These are phyloP conservation scores for Vitis rupestris DNA, from an alignment of 164 flowering plant genomes.

Conservation along the genomic window DNA sequence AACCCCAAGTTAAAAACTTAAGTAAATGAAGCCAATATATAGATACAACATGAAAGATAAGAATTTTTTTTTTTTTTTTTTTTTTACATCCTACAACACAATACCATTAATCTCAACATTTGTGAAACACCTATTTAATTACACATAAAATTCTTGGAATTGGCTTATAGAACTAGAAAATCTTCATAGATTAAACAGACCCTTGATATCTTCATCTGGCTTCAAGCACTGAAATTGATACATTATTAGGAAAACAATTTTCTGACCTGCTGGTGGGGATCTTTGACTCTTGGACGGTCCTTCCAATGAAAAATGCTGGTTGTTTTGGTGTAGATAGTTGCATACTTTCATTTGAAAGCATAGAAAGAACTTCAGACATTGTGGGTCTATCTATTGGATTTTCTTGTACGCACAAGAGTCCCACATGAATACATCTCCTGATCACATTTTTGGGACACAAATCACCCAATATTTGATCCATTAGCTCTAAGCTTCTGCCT, in stretches of 20 bases:
- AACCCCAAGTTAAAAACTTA: no score
- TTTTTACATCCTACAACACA: no score
- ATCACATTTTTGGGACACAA: neutral
- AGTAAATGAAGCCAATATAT: no score
- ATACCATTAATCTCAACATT: no score
- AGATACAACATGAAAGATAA: no score
- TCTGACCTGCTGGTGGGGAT: neutral
- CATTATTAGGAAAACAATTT: slow-evolving; percentile 5
- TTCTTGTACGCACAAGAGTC: slow-evolving; percentile 32
- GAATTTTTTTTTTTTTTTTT: no score
- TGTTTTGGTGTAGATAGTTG: slow-evolving; percentile 16
- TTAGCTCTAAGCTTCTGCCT: no score
- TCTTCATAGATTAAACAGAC: no score
- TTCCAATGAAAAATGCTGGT: slow-evolving; percentile 20
- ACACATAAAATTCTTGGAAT: no score
- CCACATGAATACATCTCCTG: slow-evolving; percentile 18
- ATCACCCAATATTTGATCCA: neutral
- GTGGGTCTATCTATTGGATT: slow-evolving; percentile 24
- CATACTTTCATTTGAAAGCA: slow-evolving; percentile 13
- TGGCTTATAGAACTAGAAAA: no score
- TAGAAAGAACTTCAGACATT: slow-evolving; percentile 20
- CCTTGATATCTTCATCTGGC: slow-evolving; percentile 5
- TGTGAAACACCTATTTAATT: no score
- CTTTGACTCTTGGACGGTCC: neutral
- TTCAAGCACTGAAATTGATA: slow-evolving; percentile 14